Base-by-base conservation (phyloP, 176 grass and related monocot species). In the Dendrocalamus sinicus region DNA sequence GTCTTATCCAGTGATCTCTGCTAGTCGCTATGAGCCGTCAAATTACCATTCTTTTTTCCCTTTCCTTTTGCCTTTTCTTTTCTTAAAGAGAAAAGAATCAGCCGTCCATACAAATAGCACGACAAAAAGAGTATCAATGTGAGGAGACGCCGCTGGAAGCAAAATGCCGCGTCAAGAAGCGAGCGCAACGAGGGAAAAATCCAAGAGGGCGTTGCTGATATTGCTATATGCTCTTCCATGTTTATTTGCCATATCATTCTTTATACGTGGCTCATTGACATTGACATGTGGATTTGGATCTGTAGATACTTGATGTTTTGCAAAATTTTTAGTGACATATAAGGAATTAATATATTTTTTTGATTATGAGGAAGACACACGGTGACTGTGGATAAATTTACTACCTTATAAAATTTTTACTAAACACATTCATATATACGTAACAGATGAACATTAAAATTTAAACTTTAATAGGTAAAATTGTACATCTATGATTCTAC, bases 351-450 rank as follows among this genome's bases (percentile, higher is more conserved):
- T 1, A 1, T 45, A 10, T 10, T 45, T 10, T 10, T 45, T 9
- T 1, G 43, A 45, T 45, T 45, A 45, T 8, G 2, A 45, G 9
- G 2, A 45, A 11, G 2, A 45, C 44, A 45, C 8, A 10, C 44
- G 9, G 0, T 10, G 44, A 45, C 9, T 10, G 3, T 3, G 44
- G 44, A 10, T 45, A 10, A 11, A 45, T 45, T 0, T 0, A 2
- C 7, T 0, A 11, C 0, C 9, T 2, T 1, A 45, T 10, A 45
- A 46, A 11, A 46, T 12, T 12, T 10, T 3, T 46, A 46, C 0
- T 11, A 3, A 46, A 11, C 0, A 3, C 10, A 46, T 2, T 46
- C 10, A 11, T 0, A 2, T 3, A 0, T 45, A 2, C 0, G 2
- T 46, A 46, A 46, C 3, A 11, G 45, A 11, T 46, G 3, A 10